A percentile compares a stretch with the other conserved stretches of the same genome.
Evolutionary conservation across 169 alveolate genomes (phyloP).

Genomic region (Eimeria tenella): DNA sequence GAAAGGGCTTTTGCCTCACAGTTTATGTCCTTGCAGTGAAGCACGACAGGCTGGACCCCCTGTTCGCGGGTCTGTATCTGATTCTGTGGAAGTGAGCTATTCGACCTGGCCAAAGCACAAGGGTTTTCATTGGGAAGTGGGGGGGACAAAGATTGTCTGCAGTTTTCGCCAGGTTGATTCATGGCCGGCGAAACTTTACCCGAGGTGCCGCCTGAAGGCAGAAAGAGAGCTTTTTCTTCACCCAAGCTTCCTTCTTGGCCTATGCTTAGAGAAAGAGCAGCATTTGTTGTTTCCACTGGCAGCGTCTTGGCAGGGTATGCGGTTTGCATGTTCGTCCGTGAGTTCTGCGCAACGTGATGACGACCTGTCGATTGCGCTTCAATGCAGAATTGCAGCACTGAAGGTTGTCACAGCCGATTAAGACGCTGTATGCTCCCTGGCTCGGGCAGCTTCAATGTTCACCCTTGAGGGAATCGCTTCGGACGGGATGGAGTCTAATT

Average conservation of each 20-base stretch:
- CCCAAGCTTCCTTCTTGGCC: slow-evolving; percentile 29
- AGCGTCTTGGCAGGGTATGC: slow-evolving; percentile 18
- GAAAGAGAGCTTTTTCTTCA: not conserved
- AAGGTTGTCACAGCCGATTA: not conserved
- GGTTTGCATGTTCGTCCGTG: slow-evolving; percentile 14
- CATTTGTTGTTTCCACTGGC: slow-evolving; percentile 1
- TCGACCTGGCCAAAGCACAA: not conserved
- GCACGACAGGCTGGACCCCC: slow-evolving; percentile 51
- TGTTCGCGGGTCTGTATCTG: not conserved
- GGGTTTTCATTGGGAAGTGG: slow-evolving; percentile 13
- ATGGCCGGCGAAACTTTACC: slow-evolving; percentile 42
- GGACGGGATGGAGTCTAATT: not conserved
- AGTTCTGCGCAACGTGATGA: not conserved
- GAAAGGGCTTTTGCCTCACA: not conserved
- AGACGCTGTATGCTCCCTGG: not conserved
- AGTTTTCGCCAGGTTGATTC: not conserved
- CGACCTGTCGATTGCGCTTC: not conserved
- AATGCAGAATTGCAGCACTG: not conserved
- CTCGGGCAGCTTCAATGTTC: slow-evolving; percentile 31
- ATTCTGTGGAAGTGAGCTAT: not conserved
- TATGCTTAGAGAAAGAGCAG: slow-evolving; percentile 5
- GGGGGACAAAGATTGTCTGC: slow-evolving; percentile 22
- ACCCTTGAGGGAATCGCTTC: not conserved
- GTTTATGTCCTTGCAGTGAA: slow-evolving; percentile 33
- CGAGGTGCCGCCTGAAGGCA: slow-evolving; percentile 48